Conservation (phyloP, 2,329 filamentous ascomycete genomes). For the Colletotrichum coccodes region DNA sequence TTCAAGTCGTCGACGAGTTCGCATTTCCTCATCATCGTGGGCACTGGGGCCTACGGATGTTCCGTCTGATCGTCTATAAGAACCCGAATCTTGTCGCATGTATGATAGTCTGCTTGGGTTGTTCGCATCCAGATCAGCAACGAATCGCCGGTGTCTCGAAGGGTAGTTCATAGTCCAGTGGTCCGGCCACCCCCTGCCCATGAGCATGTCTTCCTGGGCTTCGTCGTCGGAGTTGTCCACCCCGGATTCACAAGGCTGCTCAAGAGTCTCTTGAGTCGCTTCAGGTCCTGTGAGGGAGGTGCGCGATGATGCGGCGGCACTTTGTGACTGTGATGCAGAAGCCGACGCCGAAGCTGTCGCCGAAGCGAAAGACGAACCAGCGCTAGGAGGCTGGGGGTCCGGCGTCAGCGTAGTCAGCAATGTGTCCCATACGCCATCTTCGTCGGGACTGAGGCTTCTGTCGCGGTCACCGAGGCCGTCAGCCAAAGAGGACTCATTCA, state of each 20-base stretch:
- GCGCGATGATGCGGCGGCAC: slow-evolving; percentile 54
- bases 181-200: slow-evolving; percentile 20
- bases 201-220: slow-evolving; percentile 39
- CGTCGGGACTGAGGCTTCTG: slow-evolving; percentile 81
- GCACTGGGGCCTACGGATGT: background rate
- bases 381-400: slow-evolving; percentile 82
- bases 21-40: slow-evolving; percentile 21
- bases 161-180: slow-evolving; percentile 32
- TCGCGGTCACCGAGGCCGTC: slow-evolving; percentile 88
- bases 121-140: slow-evolving; percentile 25
- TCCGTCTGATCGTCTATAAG: background rate
- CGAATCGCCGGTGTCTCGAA: slow-evolving; percentile 31
- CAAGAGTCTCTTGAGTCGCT: slow-evolving; percentile 45
- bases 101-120: slow-evolving; percentile 24
- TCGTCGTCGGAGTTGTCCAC: slow-evolving; percentile 67
- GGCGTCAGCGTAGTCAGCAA: slow-evolving; percentile 83
- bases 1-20: slow-evolving; percentile 22
- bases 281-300: slow-evolving; percentile 57
- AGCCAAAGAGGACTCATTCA: slow-evolving; percentile 41
- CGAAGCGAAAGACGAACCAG: slow-evolving; percentile 85
- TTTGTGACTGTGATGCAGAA: slow-evolving; percentile 49
- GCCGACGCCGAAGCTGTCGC: slow-evolving; percentile 62
- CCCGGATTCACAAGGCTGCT: slow-evolving; percentile 61
- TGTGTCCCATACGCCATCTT: slow-evolving; percentile 78
- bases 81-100: slow-evolving; percentile 23